Percentiles rank a stretch among this genome's conserved stretches.
These are phyloP conservation scores for Endothia cerciana DNA, from an alignment of 2,329 filamentous ascomycete species.

Conservation along the genomic window DNA sequence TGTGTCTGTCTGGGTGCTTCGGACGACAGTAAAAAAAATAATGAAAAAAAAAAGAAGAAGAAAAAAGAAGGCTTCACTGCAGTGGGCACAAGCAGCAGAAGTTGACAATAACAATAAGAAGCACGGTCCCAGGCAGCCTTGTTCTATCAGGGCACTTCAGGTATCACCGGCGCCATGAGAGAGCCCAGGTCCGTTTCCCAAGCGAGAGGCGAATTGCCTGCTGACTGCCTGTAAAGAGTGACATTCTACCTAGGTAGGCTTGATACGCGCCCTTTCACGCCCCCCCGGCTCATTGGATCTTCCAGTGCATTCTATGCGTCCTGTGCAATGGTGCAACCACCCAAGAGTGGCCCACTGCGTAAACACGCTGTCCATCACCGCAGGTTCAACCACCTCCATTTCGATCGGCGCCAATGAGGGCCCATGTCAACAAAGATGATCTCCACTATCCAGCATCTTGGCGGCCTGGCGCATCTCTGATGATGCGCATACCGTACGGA, in stretches of 20 bases:
- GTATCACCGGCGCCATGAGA: neutral
- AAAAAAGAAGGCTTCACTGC: neutral
- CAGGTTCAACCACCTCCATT: constrained; percentile 29
- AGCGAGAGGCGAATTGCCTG: neutral
- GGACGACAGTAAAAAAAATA: neutral
- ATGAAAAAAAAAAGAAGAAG: no score
- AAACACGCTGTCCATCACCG: constrained; percentile 28
- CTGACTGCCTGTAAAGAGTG: neutral
- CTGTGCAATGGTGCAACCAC: constrained; percentile 21
- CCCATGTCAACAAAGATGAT: constrained; percentile 13
- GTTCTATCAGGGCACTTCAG: neutral
- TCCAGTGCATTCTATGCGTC: constrained; percentile 27
- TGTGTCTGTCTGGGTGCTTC: neutral
- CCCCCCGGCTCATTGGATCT: constrained; percentile 25
- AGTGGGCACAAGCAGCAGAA: constrained; percentile 1
- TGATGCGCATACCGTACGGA: neutral
- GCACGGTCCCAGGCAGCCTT: constrained; percentile 1
- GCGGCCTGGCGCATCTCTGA: constrained; percentile 8
- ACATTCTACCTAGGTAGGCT: neutral
- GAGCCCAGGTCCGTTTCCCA: no score
- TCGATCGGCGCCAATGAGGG: constrained; percentile 22
- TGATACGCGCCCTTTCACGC: constrained; percentile 11
- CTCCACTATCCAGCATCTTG: constrained; percentile 17
- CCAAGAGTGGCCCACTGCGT: constrained; percentile 18
- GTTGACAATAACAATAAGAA: neutral